Evolutionary conservation across 1,284 basidiomycete species (phyloP).

Genomic region (Heliocybe sulcata): DNA sequence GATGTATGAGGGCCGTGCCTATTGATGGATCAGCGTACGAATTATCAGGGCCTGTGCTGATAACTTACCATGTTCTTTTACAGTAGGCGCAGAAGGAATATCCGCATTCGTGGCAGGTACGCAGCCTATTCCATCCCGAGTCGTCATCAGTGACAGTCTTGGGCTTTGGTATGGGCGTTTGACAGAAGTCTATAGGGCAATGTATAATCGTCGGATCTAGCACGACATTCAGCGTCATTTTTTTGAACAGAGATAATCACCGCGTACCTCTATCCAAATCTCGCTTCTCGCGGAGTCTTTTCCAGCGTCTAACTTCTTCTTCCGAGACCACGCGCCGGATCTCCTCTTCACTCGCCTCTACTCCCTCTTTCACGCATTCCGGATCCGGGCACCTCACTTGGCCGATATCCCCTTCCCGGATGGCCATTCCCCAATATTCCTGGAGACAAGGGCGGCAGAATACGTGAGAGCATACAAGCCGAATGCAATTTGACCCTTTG

Average conservation of each 20-base stretch:
- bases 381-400: constrained; percentile 70
- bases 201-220: constrained; percentile 69
- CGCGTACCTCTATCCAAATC: constrained; percentile 56
- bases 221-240: neutral
- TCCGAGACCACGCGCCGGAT: constrained; percentile 60
- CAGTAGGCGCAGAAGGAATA: constrained; percentile 74
- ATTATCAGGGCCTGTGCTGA: neutral
- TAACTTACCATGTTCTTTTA: constrained; percentile 56
- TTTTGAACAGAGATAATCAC: neutral
- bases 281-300: constrained; percentile 64
- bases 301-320: constrained; percentile 59
- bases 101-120: constrained; percentile 58
- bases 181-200: constrained; percentile 70
- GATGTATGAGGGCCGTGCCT: constrained; percentile 71
- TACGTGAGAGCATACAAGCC: constrained; percentile 60
- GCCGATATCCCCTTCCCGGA: constrained; percentile 64
- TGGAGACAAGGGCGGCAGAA: constrained; percentile 68
- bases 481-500: constrained; percentile 64
- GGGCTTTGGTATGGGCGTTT: constrained; percentile 56
- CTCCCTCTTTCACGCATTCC: constrained; percentile 60
- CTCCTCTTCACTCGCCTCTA: constrained; percentile 64
- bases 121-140: constrained; percentile 59
- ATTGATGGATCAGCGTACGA: constrained; percentile 3
- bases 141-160: constrained; percentile 29
- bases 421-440: constrained; percentile 70